phyloP scores from a whole-genome alignment of 1,139 yeast species.

The Suhomyces terraborum region DNA sequence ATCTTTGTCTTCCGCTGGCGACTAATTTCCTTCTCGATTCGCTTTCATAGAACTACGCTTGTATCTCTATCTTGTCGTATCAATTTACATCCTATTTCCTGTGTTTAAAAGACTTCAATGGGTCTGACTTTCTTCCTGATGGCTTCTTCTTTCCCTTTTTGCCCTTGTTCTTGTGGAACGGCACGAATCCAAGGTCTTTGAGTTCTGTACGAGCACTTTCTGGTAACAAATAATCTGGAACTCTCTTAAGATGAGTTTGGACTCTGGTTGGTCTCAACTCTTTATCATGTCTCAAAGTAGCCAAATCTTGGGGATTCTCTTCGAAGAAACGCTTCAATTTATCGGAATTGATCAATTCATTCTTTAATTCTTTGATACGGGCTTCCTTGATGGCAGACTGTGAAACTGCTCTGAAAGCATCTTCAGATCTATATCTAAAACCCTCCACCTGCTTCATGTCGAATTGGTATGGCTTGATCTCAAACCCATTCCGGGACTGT shows the following conservation, averaged over 20 bases:
- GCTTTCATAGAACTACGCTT: background rate
- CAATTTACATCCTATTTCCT: conserved; percentile 6
- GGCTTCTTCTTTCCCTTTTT: conserved; percentile 38
- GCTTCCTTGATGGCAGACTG: conserved; percentile 91
- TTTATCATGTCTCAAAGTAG: conserved; percentile 86
- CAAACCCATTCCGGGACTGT: conserved; percentile 74
- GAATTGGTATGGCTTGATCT: conserved; percentile 80
- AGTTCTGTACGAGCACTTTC: conserved; percentile 67
- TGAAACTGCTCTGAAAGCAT: conserved; percentile 94
- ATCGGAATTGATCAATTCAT: conserved; percentile 85
- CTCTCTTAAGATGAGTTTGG: conserved; percentile 84
- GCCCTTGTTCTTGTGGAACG: conserved; percentile 57
- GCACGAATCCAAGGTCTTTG: conserved; percentile 71
- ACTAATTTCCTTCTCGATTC: background rate
- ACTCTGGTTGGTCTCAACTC: conserved; percentile 81
- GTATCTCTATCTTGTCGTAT: background rate
- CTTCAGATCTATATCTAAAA: conserved; percentile 95
- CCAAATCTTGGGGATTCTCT: conserved; percentile 96
- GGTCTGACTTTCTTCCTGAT: conserved; percentile 57
- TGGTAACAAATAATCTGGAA: conserved; percentile 90
- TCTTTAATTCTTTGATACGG: conserved; percentile 83
- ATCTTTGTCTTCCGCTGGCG: too few species aligned
- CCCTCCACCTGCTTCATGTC: conserved; percentile 93
- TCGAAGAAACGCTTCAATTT: conserved; percentile 93
- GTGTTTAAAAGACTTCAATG: conserved; percentile 56